A percentile compares a stretch with the other conserved stretches of the same genome.
phyloP scores from a whole-genome alignment of 1,284 basidiomycete genomes.

The Cutaneotrichosporon cyanovorans region DNA sequence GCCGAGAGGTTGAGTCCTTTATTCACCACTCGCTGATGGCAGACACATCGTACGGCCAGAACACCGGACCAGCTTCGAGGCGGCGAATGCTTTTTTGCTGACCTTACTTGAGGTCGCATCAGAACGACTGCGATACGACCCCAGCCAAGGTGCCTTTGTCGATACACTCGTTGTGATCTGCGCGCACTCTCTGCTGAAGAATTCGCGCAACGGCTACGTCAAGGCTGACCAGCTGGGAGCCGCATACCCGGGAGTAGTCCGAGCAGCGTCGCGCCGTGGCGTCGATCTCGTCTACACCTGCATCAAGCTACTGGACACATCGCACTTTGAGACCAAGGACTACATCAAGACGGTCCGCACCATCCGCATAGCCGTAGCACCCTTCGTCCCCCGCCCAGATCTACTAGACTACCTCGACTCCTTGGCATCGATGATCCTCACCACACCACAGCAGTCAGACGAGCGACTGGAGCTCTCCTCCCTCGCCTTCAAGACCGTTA shows the following conservation, averaged over 20 bases:
- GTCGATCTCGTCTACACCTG: slow-evolving; percentile 8
- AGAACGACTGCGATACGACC: slow-evolving; percentile 1
- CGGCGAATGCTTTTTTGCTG: slow-evolving; percentile 30
- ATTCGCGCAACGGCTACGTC: slow-evolving; percentile 17
- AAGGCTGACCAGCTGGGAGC: slow-evolving; percentile 25
- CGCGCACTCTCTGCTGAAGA: slow-evolving; percentile 20
- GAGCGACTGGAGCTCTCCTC: slow-evolving; percentile 21
- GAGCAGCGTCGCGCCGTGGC: slow-evolving; percentile 15
- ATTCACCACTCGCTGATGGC: slow-evolving; percentile 3
- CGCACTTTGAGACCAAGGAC: slow-evolving; percentile 7
- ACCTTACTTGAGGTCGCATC: slow-evolving; percentile 21
- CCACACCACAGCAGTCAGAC: slow-evolving; percentile 9
- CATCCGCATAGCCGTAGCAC: slow-evolving; percentile 17
- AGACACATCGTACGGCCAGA: slow-evolving; percentile 24
- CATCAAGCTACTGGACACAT: slow-evolving; percentile 4
- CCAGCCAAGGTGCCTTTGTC: slow-evolving; percentile 20
- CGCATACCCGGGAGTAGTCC: slow-evolving; percentile 23
- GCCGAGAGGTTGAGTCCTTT: slow-evolving; percentile 17
- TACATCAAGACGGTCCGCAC: slow-evolving; percentile 11
- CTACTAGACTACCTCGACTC: slow-evolving; percentile 24
- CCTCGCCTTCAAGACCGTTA: slow-evolving; percentile 26
- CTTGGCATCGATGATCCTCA: slow-evolving; percentile 18
- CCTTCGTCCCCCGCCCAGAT: slow-evolving; percentile 10
- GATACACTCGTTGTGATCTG: slow-evolving; percentile 22
- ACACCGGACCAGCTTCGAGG: slow-evolving; percentile 27